Evolutionary conservation across 306 rosid genomes (phyloP).

Genomic region (Boehmeria nivea): DNA sequence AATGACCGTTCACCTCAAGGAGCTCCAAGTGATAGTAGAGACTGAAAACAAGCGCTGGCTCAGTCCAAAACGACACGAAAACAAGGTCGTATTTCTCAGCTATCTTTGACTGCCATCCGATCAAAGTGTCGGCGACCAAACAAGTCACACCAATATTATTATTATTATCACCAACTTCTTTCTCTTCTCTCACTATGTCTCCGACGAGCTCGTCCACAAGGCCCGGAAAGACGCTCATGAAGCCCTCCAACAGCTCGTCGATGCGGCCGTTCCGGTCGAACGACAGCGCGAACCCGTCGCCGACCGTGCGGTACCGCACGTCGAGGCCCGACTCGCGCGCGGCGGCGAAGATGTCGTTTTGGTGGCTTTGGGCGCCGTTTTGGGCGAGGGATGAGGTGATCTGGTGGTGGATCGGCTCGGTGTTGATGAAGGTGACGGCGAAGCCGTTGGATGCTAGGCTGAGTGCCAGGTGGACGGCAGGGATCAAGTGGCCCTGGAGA

Average conservation of each 20-base stretch:
- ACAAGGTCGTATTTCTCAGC: conserved; percentile 29
- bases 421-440: conserved; percentile 26
- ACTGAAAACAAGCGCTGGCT: conserved; percentile 22
- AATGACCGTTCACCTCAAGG: conserved; percentile 27
- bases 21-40: conserved; percentile 32
- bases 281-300: conserved; percentile 23
- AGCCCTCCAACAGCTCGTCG: conserved; percentile 14
- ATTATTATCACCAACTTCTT: too few species aligned
- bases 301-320: conserved; percentile 25
- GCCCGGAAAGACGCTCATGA: conserved; percentile 8
- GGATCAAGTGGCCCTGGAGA: conserved; percentile 26
- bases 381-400: conserved; percentile 14
- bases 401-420: conserved; percentile 8
- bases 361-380: too few species aligned
- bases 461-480: conserved; percentile 18
- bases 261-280: conserved; percentile 17
- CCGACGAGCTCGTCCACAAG: conserved; percentile 27
- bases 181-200: conserved; percentile 9
- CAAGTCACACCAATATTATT: conserved; percentile 19
- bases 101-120: conserved; percentile 10
- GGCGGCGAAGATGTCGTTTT: conserved; percentile 9
- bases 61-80: conserved; percentile 36
- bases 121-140: conserved; percentile 33
- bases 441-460: conserved; percentile 21
- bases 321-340: conserved; percentile 24